Evolutionary conservation across 768 basidiomycete genomes (phyloP).

Genomic region (Leucogyrophana mollusca): DNA sequence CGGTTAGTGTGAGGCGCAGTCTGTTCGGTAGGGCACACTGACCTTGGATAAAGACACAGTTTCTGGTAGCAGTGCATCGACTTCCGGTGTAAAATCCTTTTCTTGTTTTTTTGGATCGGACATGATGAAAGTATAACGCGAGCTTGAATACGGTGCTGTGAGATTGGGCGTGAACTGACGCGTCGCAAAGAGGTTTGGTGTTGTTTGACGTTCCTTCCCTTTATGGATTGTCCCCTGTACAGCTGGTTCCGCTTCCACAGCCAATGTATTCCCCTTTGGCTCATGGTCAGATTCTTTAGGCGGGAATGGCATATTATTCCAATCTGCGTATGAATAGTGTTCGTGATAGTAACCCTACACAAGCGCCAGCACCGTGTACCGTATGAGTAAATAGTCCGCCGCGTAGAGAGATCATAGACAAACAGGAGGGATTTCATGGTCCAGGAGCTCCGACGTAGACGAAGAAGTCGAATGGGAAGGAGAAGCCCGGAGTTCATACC

Average conservation of each 20-base stretch:
- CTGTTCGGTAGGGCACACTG: conserved; percentile 15
- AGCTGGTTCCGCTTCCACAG: background rate
- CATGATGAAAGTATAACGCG: conserved; percentile 53
- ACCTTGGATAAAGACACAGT: conserved; percentile 73
- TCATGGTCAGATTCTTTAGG: conserved; percentile 27
- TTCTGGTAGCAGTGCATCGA: conserved; percentile 71
- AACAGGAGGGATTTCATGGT: conserved; percentile 42
- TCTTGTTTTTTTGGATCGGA: conserved; percentile 83
- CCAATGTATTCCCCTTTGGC: background rate
- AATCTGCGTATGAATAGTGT: conserved; percentile 34
- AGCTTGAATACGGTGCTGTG: conserved; percentile 39
- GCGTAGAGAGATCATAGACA: conserved; percentile 46
- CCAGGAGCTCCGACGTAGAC: conserved; percentile 24
- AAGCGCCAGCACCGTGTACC: conserved; percentile 45
- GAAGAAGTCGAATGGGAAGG: conserved; percentile 21
- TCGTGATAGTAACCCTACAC: conserved; percentile 42
- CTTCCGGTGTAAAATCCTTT: conserved; percentile 84
- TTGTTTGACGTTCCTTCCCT: conserved; percentile 29
- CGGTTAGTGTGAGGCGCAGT: conserved; percentile 8
- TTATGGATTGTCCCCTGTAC: conserved; percentile 21
- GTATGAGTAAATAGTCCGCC: conserved; percentile 40
- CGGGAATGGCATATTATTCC: conserved; percentile 20
- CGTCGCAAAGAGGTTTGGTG: conserved; percentile 56
- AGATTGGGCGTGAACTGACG: conserved; percentile 44
- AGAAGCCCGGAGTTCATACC: conserved; percentile 25